Conservation (phyloP, 306 rosid species). For the Astragalus glycyphyllos region DNA sequence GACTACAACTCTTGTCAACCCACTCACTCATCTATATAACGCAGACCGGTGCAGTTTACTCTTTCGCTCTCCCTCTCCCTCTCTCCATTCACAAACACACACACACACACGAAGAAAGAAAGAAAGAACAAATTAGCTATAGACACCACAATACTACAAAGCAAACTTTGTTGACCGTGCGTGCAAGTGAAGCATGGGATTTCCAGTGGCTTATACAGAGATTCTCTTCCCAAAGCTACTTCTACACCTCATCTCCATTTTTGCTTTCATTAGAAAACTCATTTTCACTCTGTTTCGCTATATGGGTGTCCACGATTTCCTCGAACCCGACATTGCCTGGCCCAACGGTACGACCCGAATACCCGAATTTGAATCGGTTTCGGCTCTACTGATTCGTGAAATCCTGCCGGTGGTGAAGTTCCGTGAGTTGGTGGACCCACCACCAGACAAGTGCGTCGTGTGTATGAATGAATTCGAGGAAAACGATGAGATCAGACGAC, state of each 20-base stretch:
- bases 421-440: slow-evolving; percentile 70
- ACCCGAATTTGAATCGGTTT: slow-evolving; percentile 61
- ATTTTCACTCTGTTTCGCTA: slow-evolving; percentile 51
- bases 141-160: no score
- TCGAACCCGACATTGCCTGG: slow-evolving; percentile 74
- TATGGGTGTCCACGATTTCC: slow-evolving; percentile 70
- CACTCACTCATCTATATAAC: slow-evolving; percentile 21
- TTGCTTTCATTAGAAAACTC: slow-evolving; percentile 61
- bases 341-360: slow-evolving; percentile 35
- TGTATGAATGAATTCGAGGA: slow-evolving; percentile 77
- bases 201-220: slow-evolving; percentile 75
- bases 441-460: slow-evolving; percentile 83
- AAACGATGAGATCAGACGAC: slow-evolving; percentile 75
- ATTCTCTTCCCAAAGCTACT: slow-evolving; percentile 69
- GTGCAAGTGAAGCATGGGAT: slow-evolving; percentile 59
- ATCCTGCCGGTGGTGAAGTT: slow-evolving; percentile 71
- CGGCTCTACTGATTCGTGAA: slow-evolving; percentile 66
- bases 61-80: not conserved
- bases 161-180: no score
- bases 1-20: no score
- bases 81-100: not conserved
- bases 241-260: slow-evolving; percentile 58
- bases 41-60: not conserved
- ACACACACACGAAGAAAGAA: no score
- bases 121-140: no score